Evolutionary conservation across 257 asterid species (phyloP), one percentile per base, ranked within the genome.

Genomic region (Solanum lignicaule): DNA sequence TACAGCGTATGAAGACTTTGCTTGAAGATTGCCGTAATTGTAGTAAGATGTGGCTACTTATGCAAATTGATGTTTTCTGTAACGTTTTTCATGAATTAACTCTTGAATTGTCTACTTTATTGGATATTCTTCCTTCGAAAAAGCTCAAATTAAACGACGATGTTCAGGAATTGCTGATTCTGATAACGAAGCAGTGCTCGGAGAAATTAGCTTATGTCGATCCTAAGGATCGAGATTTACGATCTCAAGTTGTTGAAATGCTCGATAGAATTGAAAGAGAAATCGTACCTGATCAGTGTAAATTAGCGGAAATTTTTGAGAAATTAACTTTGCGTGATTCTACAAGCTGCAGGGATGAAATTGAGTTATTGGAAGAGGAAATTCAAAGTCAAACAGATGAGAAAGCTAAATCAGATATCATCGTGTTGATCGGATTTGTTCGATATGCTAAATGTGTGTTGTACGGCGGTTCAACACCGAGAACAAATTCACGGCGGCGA

Each of bases 371-470:
- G 48, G 97, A 95, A 84, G 98, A 93, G 18, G 97, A 95, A 72
- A 90, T 92, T 31, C 94, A 91, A 89, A 93, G 88, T 73, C 98
- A 93, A 62, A 89, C 86, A 21, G 98, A 95, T 69, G 97, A 92
- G 83, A 91, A 88, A 74, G 87, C 91, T 3, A 94, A 92, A 87
- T 94, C 95, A 62, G 94, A 92, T 16, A 82, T 91, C 16, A 84
- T 93, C 36, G 96, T 98, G 25, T 90, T 97, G 69, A 93, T 94
- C 71, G 98, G 99, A 3, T 93, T 97, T 14, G 98, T 97, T 1
- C 95, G 99, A 8, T 97, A 97, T 86, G 95, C 94, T 3, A 97
- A 95, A 89, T 97, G 98, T 87, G 98, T 97, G 71, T 72, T 97
- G 90, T 94, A 95, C 92, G 98, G 99, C 79, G 97, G 95, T 60